Evolutionary conservation across 805 yeast species (phyloP), one percentile per base, ranked within the genome.

Genomic region (Nakazawaea siamensis): DNA sequence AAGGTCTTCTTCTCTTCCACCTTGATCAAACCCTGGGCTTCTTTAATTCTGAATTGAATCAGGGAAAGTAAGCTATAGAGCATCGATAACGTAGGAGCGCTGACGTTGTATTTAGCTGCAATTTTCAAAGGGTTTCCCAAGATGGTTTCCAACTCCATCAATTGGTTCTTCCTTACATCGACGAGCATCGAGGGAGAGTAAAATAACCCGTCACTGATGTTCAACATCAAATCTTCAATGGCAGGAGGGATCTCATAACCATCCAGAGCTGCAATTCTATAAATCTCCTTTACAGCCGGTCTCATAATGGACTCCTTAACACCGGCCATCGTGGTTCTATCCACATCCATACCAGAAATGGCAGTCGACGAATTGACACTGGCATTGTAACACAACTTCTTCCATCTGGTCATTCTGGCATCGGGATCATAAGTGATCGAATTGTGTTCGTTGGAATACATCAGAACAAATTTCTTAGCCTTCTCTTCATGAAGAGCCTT

Each of bases 11-110:
- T 24, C n/a, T 52, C 51, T 26, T 60, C 51, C 6, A 66, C 47
- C 3, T 35, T 44, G 29, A 66, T 41, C 21, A 58, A 39, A 1
- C 82, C 83, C 29, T 54, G 55, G 27, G 58, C 49, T 48, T 81
- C 90, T 52, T 71, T 72, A 27, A 75, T 54, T 40, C 68, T 58
- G 47, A 72, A 70, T 55, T 82, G 92, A 31, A 70, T 64, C 50
- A 80, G 63, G 29, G 67, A 62, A 37, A 82, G 62, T 33, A 82
- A 57, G 20, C 62, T 54, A 51, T 81, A 82, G 30, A 82, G 48
- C 46, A 73, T 57, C 1, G 62, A 54, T 34, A 84, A 65, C 8
- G 65, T 60, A 1, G 94, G 94, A 1, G 79, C 65, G 4, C 50
- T 40, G 9, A 69, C 58, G 2, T 58, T 57, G 39, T 62, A 58